phyloP scores from a whole-genome alignment of 805 yeast species.

The Candida bentonensis region DNA sequence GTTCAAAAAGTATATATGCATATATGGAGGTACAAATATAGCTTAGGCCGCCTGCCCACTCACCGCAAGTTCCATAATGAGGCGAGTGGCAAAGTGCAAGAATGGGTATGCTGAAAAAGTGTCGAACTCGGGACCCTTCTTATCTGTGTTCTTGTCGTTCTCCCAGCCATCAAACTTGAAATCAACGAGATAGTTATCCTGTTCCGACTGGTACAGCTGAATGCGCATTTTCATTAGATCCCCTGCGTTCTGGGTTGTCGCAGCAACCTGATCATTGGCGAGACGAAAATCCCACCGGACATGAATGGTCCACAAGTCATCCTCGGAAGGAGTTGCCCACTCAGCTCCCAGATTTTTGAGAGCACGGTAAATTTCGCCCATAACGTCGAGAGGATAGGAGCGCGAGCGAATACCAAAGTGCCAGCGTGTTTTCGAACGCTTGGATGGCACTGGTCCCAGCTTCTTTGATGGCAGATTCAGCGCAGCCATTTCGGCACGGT shows the following conservation, averaged over 20 bases:
- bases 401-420: conserved; percentile 95
- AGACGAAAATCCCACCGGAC: conserved; percentile 74
- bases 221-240: conserved; percentile 95
- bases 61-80: conserved; percentile 94
- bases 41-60: conserved; percentile 50
- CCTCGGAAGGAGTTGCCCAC: conserved; percentile 92
- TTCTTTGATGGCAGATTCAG: conserved; percentile 31
- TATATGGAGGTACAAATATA: neutral
- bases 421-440: conserved; percentile 92
- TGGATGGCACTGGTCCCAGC: conserved; percentile 35
- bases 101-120: conserved; percentile 95
- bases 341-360: conserved; percentile 89
- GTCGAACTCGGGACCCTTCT: conserved; percentile 32
- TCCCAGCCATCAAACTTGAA: conserved; percentile 99
- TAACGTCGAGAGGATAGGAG: conserved; percentile 92
- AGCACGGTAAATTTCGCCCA: conserved; percentile 96
- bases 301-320: conserved; percentile 88
- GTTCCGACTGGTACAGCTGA: conserved; percentile 89
- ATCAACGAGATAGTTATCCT: conserved; percentile 89
- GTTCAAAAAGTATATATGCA: neutral
- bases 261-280: conserved; percentile 6
- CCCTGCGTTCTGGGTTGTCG: conserved; percentile 11
- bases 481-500: conserved; percentile 78
- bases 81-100: conserved; percentile 76
- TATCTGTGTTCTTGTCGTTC: conserved; percentile 13